These are phyloP conservation scores for Spergularia azorica DNA, from an alignment of 179 eudicot genomes.

Conservation along the genomic window DNA sequence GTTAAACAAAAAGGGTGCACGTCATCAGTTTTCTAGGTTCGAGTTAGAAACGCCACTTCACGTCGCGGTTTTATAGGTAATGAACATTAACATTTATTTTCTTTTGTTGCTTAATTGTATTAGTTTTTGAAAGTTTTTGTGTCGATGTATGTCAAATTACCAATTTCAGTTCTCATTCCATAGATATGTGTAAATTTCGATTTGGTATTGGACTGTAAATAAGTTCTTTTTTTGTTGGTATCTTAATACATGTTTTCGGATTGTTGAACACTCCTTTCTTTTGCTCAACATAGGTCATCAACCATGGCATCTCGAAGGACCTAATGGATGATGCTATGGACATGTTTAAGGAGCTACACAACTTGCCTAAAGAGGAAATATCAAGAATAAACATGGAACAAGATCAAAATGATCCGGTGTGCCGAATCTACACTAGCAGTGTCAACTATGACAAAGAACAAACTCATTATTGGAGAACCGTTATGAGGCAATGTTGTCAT, in stretches of 20 bases:
- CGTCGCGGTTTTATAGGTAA: too few species aligned
- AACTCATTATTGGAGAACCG: constrained; percentile 48
- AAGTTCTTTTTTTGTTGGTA: neutral
- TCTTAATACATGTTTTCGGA: neutral
- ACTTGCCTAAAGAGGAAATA: constrained; percentile 29
- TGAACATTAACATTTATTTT: too few species aligned
- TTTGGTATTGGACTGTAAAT: neutral
- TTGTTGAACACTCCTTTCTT: neutral
- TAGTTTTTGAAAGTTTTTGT: too few species aligned
- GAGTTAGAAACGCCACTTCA: too few species aligned
- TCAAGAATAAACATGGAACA: constrained; percentile 21
- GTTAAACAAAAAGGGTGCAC: too few species aligned
- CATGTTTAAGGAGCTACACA: constrained; percentile 26
- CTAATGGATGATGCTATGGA: constrained; percentile 18
- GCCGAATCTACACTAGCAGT: constrained; percentile 38
- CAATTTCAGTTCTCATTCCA: too few species aligned
- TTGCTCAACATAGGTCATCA: constrained; percentile 20
- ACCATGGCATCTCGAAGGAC: constrained; percentile 27
- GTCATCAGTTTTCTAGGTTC: too few species aligned
- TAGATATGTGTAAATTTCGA: neutral
- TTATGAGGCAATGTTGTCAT: constrained; percentile 36
- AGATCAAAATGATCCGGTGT: constrained; percentile 2
- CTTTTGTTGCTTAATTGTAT: too few species aligned
- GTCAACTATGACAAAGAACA: constrained; percentile 31
- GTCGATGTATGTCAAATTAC: too few species aligned